Evolutionary conservation across 23 red algal species (phyloP).

Genomic region (Cyanidiococcus yangmingshanensis): DNA sequence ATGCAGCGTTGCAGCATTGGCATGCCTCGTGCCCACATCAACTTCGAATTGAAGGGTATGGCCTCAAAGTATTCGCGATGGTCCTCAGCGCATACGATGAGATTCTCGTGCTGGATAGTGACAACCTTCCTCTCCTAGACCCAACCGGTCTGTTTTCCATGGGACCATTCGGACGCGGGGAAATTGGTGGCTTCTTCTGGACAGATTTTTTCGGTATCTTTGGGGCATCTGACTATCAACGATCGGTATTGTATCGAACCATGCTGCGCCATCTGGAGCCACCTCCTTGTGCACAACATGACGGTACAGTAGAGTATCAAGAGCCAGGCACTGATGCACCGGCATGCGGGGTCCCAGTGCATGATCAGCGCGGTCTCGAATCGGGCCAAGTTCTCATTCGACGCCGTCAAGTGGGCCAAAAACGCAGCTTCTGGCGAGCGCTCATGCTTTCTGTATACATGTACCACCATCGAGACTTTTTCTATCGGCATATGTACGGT

Average conservation of each 20-base stretch:
- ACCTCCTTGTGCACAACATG: neutral
- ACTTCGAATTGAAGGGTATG: neutral
- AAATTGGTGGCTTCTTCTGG: slow-evolving; percentile 8
- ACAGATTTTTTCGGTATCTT: neutral
- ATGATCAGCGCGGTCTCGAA: neutral
- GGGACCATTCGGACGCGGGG: neutral
- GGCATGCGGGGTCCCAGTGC: neutral
- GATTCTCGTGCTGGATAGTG: neutral
- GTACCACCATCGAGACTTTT: neutral
- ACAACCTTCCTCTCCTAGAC: neutral
- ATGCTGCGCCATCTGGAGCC: neutral
- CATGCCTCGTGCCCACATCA: neutral
- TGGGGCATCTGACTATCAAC: neutral
- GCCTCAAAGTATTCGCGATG: neutral
- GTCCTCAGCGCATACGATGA: neutral
- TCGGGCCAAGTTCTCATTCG: slow-evolving; percentile 1
- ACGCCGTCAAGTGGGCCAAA: neutral
- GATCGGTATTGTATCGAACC: neutral
- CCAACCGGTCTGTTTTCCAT: slow-evolving; percentile 8
- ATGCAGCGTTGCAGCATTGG: neutral
- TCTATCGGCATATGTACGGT: slow-evolving; percentile 9
- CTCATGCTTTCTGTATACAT: neutral
- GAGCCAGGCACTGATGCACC: neutral
- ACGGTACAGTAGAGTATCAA: neutral
- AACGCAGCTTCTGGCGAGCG: neutral